Conservation (phyloP, 345 rosid genomes). For the Carallia brachiata region DNA sequence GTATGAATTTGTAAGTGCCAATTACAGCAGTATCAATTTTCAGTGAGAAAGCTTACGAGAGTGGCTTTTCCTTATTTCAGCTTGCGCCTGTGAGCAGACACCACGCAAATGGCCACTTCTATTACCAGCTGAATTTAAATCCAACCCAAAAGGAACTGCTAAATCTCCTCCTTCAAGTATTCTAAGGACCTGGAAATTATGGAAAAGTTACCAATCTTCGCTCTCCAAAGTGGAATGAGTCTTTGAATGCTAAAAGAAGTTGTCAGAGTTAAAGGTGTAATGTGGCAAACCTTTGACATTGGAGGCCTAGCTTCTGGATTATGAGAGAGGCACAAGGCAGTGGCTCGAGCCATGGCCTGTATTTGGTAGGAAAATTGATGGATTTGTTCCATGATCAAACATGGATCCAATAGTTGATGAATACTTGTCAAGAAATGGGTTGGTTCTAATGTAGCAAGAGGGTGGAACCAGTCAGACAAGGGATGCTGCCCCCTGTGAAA, state of each 20-base stretch:
- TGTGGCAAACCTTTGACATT: slow-evolving; percentile 50
- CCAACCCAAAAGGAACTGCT: slow-evolving; percentile 38
- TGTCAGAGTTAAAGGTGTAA: not conserved
- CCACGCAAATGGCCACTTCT: slow-evolving; percentile 60
- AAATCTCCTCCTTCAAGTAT: slow-evolving; percentile 60
- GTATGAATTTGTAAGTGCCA: not conserved
- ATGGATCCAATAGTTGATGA: slow-evolving; percentile 41
- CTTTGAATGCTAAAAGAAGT: not conserved
- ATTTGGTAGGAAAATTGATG: slow-evolving; percentile 36
- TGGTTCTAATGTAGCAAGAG: slow-evolving; percentile 34
- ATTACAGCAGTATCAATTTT: slow-evolving; percentile 12
- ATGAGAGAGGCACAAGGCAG: slow-evolving; percentile 42
- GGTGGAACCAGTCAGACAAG: slow-evolving; percentile 49
- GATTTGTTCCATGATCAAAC: slow-evolving; percentile 30
- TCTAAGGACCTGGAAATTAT: slow-evolving; percentile 31
- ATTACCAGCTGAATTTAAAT: slow-evolving; percentile 50
- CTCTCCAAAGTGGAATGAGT: not conserved
- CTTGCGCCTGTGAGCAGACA: slow-evolving; percentile 28
- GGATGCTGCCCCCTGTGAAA: slow-evolving; percentile 34
- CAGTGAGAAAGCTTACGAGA: slow-evolving; percentile 52
- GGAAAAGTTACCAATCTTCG: not conserved
- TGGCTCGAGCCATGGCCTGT: slow-evolving; percentile 44
- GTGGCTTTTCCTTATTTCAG: slow-evolving; percentile 36
- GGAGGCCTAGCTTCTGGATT: slow-evolving; percentile 57
- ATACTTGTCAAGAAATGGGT: slow-evolving; percentile 28